These are phyloP conservation scores for Royoungia palumana DNA, from an alignment of 768 basidiomycete genomes.

Conservation along the genomic window DNA sequence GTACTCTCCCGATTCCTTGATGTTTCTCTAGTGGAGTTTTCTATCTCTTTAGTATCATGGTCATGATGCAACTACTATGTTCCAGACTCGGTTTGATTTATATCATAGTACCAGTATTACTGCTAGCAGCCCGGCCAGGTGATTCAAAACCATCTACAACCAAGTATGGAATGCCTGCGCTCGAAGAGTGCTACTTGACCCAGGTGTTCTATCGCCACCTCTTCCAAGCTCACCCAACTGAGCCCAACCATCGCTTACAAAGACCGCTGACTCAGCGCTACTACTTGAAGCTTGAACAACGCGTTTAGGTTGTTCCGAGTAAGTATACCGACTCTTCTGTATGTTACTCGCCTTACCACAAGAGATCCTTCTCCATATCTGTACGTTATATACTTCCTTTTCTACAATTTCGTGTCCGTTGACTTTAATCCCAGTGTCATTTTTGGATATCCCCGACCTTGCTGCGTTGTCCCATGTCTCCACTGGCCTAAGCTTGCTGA, in stretches of 20 bases:
- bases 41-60: too few species aligned
- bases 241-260: neutral
- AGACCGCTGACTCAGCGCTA: slow-evolving; percentile 17
- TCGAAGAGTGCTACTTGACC: too few species aligned
- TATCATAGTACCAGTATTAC: too few species aligned
- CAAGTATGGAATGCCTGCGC: slow-evolving; percentile 1
- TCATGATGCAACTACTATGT: too few species aligned
- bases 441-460: slow-evolving; percentile 72
- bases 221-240: neutral
- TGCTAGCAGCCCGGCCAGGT: too few species aligned
- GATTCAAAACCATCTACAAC: slow-evolving; percentile 1
- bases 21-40: slow-evolving; percentile 7
- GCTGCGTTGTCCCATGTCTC: slow-evolving; percentile 47
- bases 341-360: slow-evolving; percentile 44
- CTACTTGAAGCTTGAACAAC: neutral
- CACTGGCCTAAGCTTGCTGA: slow-evolving; percentile 46
- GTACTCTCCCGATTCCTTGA: slow-evolving; percentile 7
- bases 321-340: neutral
- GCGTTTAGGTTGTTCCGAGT: too few species aligned
- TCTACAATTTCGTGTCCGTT: neutral
- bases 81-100: neutral
- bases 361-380: slow-evolving; percentile 57
- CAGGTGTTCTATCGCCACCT: neutral
- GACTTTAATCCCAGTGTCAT: slow-evolving; percentile 47
- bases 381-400: slow-evolving; percentile 33